Evolutionary conservation across 2,329 filamentous ascomycete species (phyloP).

Genomic region (Talaromyces sp.): DNA sequence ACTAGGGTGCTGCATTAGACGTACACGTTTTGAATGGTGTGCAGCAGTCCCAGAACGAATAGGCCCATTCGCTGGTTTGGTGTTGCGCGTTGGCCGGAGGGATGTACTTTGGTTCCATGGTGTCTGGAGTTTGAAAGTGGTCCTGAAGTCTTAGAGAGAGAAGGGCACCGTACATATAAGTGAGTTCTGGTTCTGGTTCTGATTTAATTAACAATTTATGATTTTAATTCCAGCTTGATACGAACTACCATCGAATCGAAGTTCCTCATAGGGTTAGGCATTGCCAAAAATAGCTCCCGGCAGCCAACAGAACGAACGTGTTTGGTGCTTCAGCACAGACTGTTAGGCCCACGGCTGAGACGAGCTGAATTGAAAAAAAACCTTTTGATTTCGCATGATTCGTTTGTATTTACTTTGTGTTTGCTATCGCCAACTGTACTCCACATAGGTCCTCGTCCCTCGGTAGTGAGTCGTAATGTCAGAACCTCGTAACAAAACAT

Average conservation of each 20-base stretch:
- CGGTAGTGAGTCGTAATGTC: no score
- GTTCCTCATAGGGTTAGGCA: neutral
- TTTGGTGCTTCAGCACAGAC: neutral
- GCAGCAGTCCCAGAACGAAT: constrained; percentile 30
- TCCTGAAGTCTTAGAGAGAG: neutral
- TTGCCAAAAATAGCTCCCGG: neutral
- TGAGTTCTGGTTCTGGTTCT: neutral
- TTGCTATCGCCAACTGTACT: neutral
- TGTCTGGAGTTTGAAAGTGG: neutral
- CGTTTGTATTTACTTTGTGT: no score
- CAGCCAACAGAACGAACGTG: neutral
- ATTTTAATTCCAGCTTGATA: neutral
- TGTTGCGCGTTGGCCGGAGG: neutral
- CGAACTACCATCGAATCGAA: neutral
- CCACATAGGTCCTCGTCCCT: neutral
- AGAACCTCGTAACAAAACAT: no score
- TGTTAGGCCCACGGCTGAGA: neutral
- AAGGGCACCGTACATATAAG: neutral
- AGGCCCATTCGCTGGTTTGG: constrained; percentile 23
- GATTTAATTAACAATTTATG: no score
- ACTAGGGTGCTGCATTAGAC: constrained; percentile 1
- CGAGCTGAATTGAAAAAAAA: neutral
- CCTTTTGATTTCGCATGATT: no score
- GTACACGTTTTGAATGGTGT: constrained; percentile 28
- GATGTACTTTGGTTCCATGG: neutral